Conservation (phyloP, 192 early-diverging fungal genomes). For the Helicostylum pulchrum region DNA sequence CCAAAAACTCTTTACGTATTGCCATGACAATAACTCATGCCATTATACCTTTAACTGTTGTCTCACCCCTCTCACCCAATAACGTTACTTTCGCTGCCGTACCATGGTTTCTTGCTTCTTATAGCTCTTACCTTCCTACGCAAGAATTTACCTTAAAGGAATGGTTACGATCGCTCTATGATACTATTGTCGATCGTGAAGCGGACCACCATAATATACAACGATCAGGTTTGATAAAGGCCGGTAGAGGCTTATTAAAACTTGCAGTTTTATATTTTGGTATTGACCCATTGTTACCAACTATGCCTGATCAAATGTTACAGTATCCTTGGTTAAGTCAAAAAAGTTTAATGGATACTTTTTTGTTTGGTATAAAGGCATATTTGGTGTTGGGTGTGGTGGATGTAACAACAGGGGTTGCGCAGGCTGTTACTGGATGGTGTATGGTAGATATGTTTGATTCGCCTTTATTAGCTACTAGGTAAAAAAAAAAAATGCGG, state of each 20-base stretch:
- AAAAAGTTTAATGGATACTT: background rate
- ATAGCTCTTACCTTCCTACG: slow-evolving; percentile 2
- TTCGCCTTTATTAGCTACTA: background rate
- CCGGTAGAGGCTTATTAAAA: background rate
- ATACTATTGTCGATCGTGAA: background rate
- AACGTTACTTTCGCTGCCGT: slow-evolving; percentile 4
- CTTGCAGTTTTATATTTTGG: background rate
- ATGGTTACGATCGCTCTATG: background rate
- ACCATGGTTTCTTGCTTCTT: slow-evolving; percentile 7
- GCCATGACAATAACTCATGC: slow-evolving; percentile 2
- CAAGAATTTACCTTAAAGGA: background rate
- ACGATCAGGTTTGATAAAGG: background rate
- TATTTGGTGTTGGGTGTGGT: slow-evolving; percentile 11
- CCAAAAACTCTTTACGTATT: background rate
- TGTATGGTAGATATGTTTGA: slow-evolving; percentile 19
- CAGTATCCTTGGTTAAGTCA: background rate
- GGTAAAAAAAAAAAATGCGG: background rate
- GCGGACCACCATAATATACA: background rate
- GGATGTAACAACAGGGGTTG: background rate
- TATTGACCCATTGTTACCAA: background rate
- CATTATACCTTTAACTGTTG: background rate
- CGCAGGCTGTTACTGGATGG: slow-evolving; percentile 2
- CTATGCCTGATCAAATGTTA: background rate
- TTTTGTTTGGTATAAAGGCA: slow-evolving; percentile 9
- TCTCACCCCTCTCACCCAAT: slow-evolving; percentile 7